A percentile compares a stretch with the other conserved stretches of the same genome.
These are phyloP conservation scores for Micromonas commoda DNA, from an alignment of 139 green algal species.

Conservation along the genomic window DNA sequence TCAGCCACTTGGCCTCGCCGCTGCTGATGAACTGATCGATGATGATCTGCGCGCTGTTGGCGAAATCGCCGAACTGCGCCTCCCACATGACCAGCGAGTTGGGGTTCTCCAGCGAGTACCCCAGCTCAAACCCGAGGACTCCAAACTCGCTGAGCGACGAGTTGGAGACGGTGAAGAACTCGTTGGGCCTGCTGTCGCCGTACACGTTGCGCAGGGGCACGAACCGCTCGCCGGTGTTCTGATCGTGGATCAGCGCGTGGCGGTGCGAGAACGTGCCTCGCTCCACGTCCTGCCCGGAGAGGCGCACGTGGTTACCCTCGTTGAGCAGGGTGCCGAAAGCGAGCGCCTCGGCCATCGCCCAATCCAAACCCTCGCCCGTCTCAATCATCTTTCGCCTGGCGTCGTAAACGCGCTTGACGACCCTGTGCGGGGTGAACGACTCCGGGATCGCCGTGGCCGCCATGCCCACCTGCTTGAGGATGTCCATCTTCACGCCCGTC, in stretches of 20 bases:
- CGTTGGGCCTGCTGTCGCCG: constrained; percentile 49
- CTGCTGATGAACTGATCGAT: constrained; percentile 45
- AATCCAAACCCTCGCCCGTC: constrained; percentile 53
- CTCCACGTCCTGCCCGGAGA: constrained; percentile 95
- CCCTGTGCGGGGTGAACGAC: constrained; percentile 72
- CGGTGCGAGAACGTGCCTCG: constrained; percentile 94
- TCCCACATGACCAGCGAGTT: constrained; percentile 95
- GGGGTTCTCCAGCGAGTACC: constrained; percentile 93
- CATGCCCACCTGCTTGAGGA: constrained; percentile 63
- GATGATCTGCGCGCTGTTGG: constrained; percentile 71
- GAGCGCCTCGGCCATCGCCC: constrained; percentile 88
- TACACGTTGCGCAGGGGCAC: constrained; percentile 75
- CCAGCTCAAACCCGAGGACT: constrained; percentile 96
- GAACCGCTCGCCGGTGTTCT: constrained; percentile 67
- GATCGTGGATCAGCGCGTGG: constrained; percentile 82
- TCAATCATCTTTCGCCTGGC: constrained; percentile 68
- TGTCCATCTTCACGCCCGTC: constrained; percentile 63
- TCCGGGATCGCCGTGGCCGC: constrained; percentile 76
- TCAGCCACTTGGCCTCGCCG: constrained; percentile 92
- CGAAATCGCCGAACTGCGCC: constrained; percentile 97
- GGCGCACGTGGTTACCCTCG: constrained; percentile 95
- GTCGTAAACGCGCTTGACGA: constrained; percentile 88
- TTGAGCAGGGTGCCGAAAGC: constrained; percentile 87
- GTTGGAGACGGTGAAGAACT: constrained; percentile 55
- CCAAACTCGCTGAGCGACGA: constrained; percentile 86